Conservation (phyloP, 352 stramenopile genomes). For the Pythium periplocum region DNA sequence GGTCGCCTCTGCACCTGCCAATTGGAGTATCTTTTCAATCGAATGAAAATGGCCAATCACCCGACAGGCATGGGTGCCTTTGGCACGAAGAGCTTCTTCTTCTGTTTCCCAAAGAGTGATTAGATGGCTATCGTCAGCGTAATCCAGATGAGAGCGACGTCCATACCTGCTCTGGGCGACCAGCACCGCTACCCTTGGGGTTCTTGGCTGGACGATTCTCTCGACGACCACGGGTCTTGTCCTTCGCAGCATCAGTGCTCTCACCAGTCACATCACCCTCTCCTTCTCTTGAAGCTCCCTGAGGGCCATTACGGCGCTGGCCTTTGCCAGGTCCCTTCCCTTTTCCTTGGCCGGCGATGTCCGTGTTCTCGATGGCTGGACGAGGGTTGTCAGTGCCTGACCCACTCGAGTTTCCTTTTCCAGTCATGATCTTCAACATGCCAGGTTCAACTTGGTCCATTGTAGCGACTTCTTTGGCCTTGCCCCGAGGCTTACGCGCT, state of each 20-base stretch:
- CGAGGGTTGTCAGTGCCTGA: too few relatives aligned
- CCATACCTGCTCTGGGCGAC: constrained; percentile 11
- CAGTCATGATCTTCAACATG: constrained; percentile 45
- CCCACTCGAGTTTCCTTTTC: constrained; percentile 5
- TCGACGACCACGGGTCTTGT: not conserved
- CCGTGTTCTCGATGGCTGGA: too few relatives aligned
- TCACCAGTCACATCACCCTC: not conserved
- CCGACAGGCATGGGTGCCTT: not conserved
- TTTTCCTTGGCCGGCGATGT: too few relatives aligned
- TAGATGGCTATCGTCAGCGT: too few relatives aligned
- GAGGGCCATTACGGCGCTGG: too few relatives aligned
- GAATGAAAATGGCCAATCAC: not conserved
- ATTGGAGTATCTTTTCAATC: too few relatives aligned
- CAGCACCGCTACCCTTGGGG: constrained; percentile 8
- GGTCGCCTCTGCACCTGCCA: too few relatives aligned
- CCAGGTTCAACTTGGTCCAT: constrained; percentile 28
- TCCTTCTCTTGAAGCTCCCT: constrained; percentile 4
- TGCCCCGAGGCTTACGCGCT: constrained; percentile 29
- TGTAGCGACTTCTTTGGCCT: constrained; percentile 21
- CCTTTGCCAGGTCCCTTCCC: too few relatives aligned
- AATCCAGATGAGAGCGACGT: too few relatives aligned
- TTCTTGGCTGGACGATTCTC: constrained; percentile 8
- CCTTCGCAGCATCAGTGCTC: too few relatives aligned
- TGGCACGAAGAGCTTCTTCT: not conserved
- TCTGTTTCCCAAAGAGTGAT: too few relatives aligned